Percentiles rank a stretch among this genome's conserved stretches.
phyloP scores from a whole-genome alignment of 2,329 filamentous ascomycete species.

The Calonectria hawksworthii region DNA sequence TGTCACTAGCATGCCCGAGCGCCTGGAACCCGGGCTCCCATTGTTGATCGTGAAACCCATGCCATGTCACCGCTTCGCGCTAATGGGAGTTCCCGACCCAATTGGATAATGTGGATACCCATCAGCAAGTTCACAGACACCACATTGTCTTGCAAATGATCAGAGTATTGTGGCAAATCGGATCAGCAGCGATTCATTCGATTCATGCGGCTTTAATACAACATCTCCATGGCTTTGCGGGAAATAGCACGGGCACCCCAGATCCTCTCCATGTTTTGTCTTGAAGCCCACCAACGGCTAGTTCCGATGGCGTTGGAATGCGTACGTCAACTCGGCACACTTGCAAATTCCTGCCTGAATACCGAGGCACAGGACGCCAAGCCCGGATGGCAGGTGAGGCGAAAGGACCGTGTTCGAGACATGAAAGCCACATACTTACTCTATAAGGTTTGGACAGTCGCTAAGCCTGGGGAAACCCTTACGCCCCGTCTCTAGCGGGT shows the following conservation, averaged over 20 bases:
- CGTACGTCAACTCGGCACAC: neutral
- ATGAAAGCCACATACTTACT: neutral
- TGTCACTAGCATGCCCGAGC: neutral
- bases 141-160: neutral
- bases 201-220: neutral
- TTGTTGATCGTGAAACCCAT: neutral
- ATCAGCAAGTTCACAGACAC: neutral
- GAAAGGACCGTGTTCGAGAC: neutral
- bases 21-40: neutral
- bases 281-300: neutral
- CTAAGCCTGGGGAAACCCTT: neutral
- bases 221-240: neutral
- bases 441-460: neutral
- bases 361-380: neutral
- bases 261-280: neutral
- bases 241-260: neutral
- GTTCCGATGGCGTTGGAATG: neutral
- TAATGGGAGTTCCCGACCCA: neutral
- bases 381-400: neutral
- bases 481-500: neutral
- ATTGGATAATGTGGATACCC: neutral
- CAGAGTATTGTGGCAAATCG: neutral
- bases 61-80: neutral
- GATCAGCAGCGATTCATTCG: neutral
- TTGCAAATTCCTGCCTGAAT: neutral